Base-by-base conservation (phyloP, 2,329 filamentous ascomycete genomes). In the Setomelanomma holmii region DNA sequence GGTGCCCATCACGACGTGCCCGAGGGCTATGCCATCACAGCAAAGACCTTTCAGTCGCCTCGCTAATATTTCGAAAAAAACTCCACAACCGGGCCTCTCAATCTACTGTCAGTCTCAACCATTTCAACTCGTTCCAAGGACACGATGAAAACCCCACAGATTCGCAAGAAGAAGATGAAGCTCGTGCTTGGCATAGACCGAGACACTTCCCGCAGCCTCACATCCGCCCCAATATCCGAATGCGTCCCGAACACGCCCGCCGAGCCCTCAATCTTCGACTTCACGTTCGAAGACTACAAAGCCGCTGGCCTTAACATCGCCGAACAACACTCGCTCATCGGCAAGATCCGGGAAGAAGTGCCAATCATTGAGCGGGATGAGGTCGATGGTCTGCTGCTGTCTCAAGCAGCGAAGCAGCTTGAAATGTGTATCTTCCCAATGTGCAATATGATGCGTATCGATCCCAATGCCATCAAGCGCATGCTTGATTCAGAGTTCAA, bases 361-460 rank as follows among this genome's bases (percentile, higher is more conserved):
- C 51, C 54, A 14, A 30, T 51, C 11, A 46, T 49, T 17, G 55
- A 57, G 16, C 44, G 51, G 23, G 47, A 54, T 24, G 47, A 51
- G 19, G 35, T 54, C 7, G 51, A 57, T 34, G 24, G 45, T n/a
- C 21, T 16, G 1, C n/a, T 53, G 2, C 46, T 57, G 2, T 33
- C 40, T 1, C 27, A 46, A 2, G 19, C 47, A 7, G 44, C 16
- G 11, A 43, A 42, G 21, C 43, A 54, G 40, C 44, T 57, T 6
- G 44, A 54, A 6, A 5, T 46, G 1, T 20, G n/a, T 3, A 23
- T 50, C 1, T 55, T 58, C 1, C 49, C 51, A 3, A 35, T 21
- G 2, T 53, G 47, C 16, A 55, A 48, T 39, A 53, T 55, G 49
- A 50, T 58, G 49, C 52, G 53, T 3, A 17, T 55, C 7, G 45